These are phyloP conservation scores for Mycena alexandri DNA, from an alignment of 768 basidiomycete species.

Conservation along the genomic window DNA sequence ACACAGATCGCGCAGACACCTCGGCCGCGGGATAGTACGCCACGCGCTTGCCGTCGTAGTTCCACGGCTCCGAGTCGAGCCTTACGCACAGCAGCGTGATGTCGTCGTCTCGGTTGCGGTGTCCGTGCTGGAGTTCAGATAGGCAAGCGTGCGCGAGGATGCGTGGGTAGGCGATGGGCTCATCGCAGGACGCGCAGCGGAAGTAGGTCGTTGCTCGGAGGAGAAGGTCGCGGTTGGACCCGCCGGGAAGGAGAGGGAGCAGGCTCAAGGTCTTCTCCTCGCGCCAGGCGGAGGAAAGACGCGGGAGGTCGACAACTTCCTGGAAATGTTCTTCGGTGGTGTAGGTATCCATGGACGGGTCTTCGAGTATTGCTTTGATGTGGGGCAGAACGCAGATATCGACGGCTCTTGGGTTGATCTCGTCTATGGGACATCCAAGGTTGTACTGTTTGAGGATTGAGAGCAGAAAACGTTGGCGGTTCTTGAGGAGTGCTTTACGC, in stretches of 20 bases:
- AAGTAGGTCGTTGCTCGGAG: slow-evolving; percentile 43
- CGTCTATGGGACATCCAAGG: slow-evolving; percentile 34
- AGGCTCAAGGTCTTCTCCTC: slow-evolving; percentile 36
- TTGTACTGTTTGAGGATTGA: slow-evolving; percentile 36
- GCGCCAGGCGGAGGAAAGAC: slow-evolving; percentile 40
- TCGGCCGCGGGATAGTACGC: slow-evolving; percentile 34
- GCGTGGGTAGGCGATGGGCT: slow-evolving; percentile 44
- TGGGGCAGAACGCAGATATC: slow-evolving; percentile 41
- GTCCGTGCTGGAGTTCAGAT: slow-evolving; percentile 37
- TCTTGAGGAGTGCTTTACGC: slow-evolving; percentile 37
- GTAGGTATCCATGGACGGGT: slow-evolving; percentile 34
- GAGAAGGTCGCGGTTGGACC: slow-evolving; percentile 33
- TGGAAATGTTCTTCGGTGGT: slow-evolving; percentile 38
- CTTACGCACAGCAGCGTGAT: slow-evolving; percentile 32
- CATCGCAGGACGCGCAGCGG: slow-evolving; percentile 41
- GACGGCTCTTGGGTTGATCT: slow-evolving; percentile 40
- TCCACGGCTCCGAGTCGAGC: slow-evolving; percentile 41
- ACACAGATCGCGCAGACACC: slow-evolving; percentile 33
- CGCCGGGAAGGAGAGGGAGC: slow-evolving; percentile 36
- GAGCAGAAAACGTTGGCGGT: slow-evolving; percentile 38
- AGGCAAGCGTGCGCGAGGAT: slow-evolving; percentile 43
- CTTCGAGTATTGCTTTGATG: slow-evolving; percentile 41
- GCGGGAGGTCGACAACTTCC: slow-evolving; percentile 33
- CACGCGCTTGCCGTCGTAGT: slow-evolving; percentile 35
- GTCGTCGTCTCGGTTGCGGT: slow-evolving; percentile 43